Conservation (phyloP, 768 basidiomycete genomes). For the Trametes villosa region DNA sequence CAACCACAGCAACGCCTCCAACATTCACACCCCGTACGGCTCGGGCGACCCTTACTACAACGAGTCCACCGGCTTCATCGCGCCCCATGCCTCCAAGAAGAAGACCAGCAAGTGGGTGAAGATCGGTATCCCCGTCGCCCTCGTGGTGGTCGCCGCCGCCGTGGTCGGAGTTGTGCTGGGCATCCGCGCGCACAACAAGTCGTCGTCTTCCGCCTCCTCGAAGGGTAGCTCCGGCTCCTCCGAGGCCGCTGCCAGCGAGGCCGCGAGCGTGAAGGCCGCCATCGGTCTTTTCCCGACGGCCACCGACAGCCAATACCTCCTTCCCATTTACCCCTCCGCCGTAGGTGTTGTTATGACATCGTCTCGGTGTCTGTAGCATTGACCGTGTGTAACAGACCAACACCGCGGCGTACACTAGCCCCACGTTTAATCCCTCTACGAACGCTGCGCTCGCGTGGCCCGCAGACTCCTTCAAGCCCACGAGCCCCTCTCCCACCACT, state of each 20-base stretch:
- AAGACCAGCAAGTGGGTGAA: slow-evolving; percentile 74
- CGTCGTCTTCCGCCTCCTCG: slow-evolving; percentile 32
- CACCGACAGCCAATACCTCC: slow-evolving; percentile 77
- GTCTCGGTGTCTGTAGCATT: not conserved
- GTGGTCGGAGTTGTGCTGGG: slow-evolving; percentile 84
- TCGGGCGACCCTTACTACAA: slow-evolving; percentile 73
- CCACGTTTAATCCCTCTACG: slow-evolving; percentile 68
- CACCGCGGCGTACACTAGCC: slow-evolving; percentile 66
- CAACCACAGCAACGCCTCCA: slow-evolving; percentile 25
- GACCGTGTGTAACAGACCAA: slow-evolving; percentile 61
- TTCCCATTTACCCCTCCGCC: slow-evolving; percentile 87
- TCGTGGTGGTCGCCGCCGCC: slow-evolving; percentile 67
- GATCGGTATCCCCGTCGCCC: slow-evolving; percentile 67
- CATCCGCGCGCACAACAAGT: slow-evolving; percentile 54
- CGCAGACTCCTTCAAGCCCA: slow-evolving; percentile 71
- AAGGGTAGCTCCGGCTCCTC: slow-evolving; percentile 26
- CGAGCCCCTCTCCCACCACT: slow-evolving; percentile 59
- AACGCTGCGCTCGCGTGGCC: slow-evolving; percentile 71
- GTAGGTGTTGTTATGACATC: slow-evolving; percentile 51
- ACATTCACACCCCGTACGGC: slow-evolving; percentile 48
- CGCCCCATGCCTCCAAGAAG: slow-evolving; percentile 52
- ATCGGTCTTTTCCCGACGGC: slow-evolving; percentile 73
- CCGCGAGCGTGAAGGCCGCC: slow-evolving; percentile 60
- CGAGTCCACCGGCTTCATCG: slow-evolving; percentile 71
- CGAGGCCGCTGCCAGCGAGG: slow-evolving; percentile 57